A percentile compares a stretch with the other conserved stretches of the same genome.
Evolutionary conservation across 2,329 filamentous ascomycete genomes (phyloP).

Genomic region (Juglanconis oblonga): DNA sequence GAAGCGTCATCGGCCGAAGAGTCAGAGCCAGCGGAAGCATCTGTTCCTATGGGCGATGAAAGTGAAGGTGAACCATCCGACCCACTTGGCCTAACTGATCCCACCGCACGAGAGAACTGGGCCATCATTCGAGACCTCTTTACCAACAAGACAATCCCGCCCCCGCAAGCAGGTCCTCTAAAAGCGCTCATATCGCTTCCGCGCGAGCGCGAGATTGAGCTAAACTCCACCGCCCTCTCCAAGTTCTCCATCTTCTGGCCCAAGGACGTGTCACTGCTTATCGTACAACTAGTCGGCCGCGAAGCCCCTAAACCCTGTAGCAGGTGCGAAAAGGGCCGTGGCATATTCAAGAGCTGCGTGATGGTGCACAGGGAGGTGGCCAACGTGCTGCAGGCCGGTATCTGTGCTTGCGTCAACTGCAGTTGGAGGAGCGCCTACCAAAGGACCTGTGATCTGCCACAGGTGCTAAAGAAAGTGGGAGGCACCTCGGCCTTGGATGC

Average conservation of each 20-base stretch:
- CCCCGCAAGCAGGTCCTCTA: not conserved
- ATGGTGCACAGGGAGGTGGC: not conserved
- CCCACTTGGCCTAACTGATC: not conserved
- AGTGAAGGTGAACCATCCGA: not conserved
- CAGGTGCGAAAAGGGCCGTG: not conserved
- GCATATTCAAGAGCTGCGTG: constrained; percentile 3
- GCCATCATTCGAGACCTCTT: not conserved
- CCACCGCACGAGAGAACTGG: not conserved
- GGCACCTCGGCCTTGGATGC: not conserved
- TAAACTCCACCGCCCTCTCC: not conserved
- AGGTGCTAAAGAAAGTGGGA: not conserved
- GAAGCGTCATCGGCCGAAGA: not conserved
- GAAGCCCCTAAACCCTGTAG: constrained; percentile 2
- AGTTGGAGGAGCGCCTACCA: not conserved
- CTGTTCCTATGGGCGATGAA: not conserved
- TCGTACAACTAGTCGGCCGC: constrained; percentile 2
- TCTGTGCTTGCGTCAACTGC: constrained; percentile 8
- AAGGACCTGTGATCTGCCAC: not conserved
- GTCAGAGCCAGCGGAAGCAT: not conserved
- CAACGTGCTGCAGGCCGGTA: not conserved
- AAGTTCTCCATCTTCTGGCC: not conserved
- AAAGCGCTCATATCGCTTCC: not conserved
- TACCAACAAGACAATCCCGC: not conserved
- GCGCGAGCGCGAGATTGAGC: not conserved
- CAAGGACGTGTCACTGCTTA: constrained; percentile 2